Percentiles rank a stretch among this genome's conserved stretches.
phyloP scores from a whole-genome alignment of 495 filamentous ascomycete genomes.

The Talaromyces ruber region DNA sequence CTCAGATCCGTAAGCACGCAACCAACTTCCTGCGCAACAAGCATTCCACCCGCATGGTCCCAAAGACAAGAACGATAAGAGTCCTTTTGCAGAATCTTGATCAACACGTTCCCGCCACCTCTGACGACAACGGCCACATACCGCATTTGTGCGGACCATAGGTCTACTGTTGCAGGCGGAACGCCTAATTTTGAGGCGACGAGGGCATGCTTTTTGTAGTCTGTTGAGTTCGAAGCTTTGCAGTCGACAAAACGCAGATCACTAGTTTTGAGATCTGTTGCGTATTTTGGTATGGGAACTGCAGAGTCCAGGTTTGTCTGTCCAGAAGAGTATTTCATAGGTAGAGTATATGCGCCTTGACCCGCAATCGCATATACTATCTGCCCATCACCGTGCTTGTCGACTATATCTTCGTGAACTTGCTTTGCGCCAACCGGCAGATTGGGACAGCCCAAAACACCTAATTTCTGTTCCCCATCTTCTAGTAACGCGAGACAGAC shows the following conservation, averaged over 20 bases:
- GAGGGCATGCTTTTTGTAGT: constrained; percentile 32
- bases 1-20: constrained; percentile 55
- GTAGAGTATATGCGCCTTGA: constrained; percentile 44
- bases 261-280: constrained; percentile 12
- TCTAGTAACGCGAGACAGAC: constrained; percentile 50
- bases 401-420: constrained; percentile 39
- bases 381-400: constrained; percentile 42
- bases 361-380: constrained; percentile 49
- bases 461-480: constrained; percentile 38
- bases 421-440: constrained; percentile 18
- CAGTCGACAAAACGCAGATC: constrained; percentile 43
- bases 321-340: constrained; percentile 33
- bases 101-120: constrained; percentile 43
- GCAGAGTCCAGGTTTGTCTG: not conserved
- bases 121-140: constrained; percentile 55
- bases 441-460: constrained; percentile 51
- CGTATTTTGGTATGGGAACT: constrained; percentile 45
- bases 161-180: constrained; percentile 39
- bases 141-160: constrained; percentile 57
- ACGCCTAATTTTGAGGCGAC: constrained; percentile 40
- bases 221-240: constrained; percentile 27
- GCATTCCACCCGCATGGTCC: constrained; percentile 65
- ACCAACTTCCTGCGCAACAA: constrained; percentile 58
- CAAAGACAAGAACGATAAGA: constrained; percentile 54
- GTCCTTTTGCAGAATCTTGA: constrained; percentile 51